Percentiles rank a stretch among this genome's conserved stretches.
These are phyloP conservation scores for Xylaria sp. DNA, from an alignment of 2,329 filamentous ascomycete genomes.

Conservation along the genomic window DNA sequence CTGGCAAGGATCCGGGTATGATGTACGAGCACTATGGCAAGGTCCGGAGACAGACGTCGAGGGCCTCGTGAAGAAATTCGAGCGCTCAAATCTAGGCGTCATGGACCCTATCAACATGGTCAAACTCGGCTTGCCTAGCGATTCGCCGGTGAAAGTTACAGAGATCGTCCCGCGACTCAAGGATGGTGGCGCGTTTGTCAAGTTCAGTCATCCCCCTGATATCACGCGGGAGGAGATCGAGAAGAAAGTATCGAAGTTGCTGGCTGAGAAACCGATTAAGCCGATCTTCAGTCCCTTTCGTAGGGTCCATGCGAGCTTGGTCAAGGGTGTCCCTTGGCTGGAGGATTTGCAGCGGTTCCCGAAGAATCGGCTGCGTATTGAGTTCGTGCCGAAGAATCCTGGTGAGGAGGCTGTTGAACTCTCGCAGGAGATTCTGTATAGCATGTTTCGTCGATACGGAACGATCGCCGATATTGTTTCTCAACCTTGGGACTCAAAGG, in stretches of 20 bases:
- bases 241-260: slow-evolving; percentile 53
- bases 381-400: slow-evolving; percentile 71
- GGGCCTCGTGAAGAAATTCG: slow-evolving; percentile 47
- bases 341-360: slow-evolving; percentile 86
- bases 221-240: slow-evolving; percentile 51
- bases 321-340: slow-evolving; percentile 84
- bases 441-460: slow-evolving; percentile 81
- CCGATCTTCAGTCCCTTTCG: slow-evolving; percentile 89
- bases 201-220: slow-evolving; percentile 32
- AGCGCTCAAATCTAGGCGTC: slow-evolving; percentile 45
- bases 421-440: slow-evolving; percentile 81
- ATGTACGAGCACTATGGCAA: slow-evolving; percentile 45
- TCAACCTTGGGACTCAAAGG: slow-evolving; percentile 81
- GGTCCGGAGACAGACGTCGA: slow-evolving; percentile 44
- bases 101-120: slow-evolving; percentile 50
- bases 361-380: slow-evolving; percentile 68
- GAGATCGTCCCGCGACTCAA: slow-evolving; percentile 80
- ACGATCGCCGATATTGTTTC: slow-evolving; percentile 81
- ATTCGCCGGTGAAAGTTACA: slow-evolving; percentile 62
- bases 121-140: slow-evolving; percentile 57
- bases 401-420: slow-evolving; percentile 71
- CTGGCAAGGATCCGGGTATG: slow-evolving; percentile 42
- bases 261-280: slow-evolving; percentile 66
- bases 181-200: slow-evolving; percentile 91
- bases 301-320: slow-evolving; percentile 63